A percentile compares a stretch with the other conserved stretches of the same genome.
phyloP scores from a whole-genome alignment of 2,329 filamentous ascomycete species.

The Fusarium fracticaudum region DNA sequence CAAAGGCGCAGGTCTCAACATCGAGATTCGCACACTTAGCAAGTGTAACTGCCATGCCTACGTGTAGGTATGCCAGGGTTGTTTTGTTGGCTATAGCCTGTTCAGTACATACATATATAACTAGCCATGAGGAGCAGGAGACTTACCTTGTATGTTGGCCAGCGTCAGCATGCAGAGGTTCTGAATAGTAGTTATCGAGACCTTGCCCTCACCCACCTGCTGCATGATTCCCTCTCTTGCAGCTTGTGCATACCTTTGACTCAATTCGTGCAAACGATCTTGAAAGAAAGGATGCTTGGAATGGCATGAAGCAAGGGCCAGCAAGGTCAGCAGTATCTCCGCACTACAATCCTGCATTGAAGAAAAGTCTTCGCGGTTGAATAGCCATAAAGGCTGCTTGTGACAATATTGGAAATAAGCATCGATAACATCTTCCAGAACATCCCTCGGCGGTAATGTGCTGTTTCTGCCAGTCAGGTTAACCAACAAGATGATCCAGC shows the following conservation, averaged over 20 bases:
- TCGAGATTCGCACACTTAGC: background rate
- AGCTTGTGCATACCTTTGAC: background rate
- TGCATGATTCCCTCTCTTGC: background rate
- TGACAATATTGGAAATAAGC: background rate
- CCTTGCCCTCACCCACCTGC: background rate
- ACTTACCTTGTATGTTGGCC: background rate
- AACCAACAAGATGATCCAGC: too few species aligned
- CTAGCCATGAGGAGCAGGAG: accelerated
- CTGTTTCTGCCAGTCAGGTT: background rate
- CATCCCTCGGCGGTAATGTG: background rate
- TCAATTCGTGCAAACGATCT: background rate
- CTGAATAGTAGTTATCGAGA: background rate
- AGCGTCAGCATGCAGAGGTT: background rate
- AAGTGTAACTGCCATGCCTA: background rate
- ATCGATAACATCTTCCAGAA: background rate
- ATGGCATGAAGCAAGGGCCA: background rate
- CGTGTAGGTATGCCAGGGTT: background rate
- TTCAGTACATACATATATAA: accelerated
- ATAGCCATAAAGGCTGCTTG: background rate
- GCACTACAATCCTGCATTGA: background rate
- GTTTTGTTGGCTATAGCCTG: background rate
- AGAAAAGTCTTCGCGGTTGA: background rate
- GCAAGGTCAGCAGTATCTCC: background rate
- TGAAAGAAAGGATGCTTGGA: background rate
- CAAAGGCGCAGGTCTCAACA: background rate